Base-by-base conservation (phyloP, 257 asterid genomes). In the Petunia axillaris region DNA sequence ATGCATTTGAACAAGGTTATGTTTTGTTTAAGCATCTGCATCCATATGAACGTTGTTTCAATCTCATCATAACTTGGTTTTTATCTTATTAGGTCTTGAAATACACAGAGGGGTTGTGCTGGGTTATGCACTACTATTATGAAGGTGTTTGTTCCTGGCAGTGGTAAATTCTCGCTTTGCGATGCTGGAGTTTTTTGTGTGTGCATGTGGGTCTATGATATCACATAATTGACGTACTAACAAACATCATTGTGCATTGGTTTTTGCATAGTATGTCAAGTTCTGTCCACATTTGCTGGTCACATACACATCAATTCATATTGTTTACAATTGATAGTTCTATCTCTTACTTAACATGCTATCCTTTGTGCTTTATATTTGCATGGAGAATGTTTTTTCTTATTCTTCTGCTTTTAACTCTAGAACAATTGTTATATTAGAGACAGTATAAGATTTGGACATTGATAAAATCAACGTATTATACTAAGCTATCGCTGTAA, bases 71-170 rank as follows among this genome's bases (percentile, higher is more conserved):
- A 52, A 44, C 5, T 44, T 68, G 5, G 4, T 68, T 43, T 46
- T 68, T 16, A 16, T 44, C 58, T 44, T 68, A 76, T 74, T 90
- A 95, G 99, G 99, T 91, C 80, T 81, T 84, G 81, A 95, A 88
- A 87, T 95, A 95, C 87, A 87, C 93, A 4, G 98, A 95, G 89
- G 99, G 99, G 60, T 73, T 95, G 82, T 95, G 99, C 82, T 93
- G 99, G 99, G 99, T 95, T 81, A 92, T 95, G 98, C 98, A 89
- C 86, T 93, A 93, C 84, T 95, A 93, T 81, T 95, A 93, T 55
- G 99, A 95, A 91, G 99, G 99, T 44, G 98, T 93, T 84, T 90
- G 98, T 83, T 95, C 99, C 77, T 93, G 98, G 99, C 92, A 91
- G 71, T 95, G 99, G 99, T 86, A 92, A 77, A 67, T 75, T 64